phyloP scores from a whole-genome alignment of 2,329 filamentous ascomycete genomes.

The Aspergillus sp. region DNA sequence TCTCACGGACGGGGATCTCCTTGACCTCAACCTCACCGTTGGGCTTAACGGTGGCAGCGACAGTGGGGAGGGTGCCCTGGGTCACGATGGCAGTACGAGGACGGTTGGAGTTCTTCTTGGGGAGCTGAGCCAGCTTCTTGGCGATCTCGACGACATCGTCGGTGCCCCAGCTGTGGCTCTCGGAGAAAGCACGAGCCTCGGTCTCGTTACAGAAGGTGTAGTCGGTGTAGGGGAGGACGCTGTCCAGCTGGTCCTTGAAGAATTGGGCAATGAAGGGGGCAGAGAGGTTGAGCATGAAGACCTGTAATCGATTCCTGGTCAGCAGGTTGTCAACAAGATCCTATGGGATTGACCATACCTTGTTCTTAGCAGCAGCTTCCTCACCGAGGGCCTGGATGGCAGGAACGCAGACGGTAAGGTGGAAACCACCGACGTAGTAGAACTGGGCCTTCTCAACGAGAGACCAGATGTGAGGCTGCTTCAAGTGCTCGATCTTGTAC shows the following conservation, averaged over 20 bases:
- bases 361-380: slow-evolving; percentile 85
- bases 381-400: slow-evolving; percentile 88
- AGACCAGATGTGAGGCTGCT: slow-evolving; percentile 87
- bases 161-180: slow-evolving; percentile 72
- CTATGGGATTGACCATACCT: slow-evolving; percentile 52
- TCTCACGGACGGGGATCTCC: slow-evolving; percentile 78
- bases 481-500: slow-evolving; percentile 92
- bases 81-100: slow-evolving; percentile 89
- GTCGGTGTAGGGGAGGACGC: slow-evolving; percentile 87
- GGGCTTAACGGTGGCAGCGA: slow-evolving; percentile 74
- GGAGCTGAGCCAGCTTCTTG: slow-evolving; percentile 79
- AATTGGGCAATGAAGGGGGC: slow-evolving; percentile 96
- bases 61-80: slow-evolving; percentile 87
- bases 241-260: slow-evolving; percentile 95
- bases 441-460: slow-evolving; percentile 84
- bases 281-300: slow-evolving; percentile 86
- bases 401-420: slow-evolving; percentile 92
- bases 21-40: slow-evolving; percentile 66
- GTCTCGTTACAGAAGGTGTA: slow-evolving; percentile 97
- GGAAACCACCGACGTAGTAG: slow-evolving; percentile 95
- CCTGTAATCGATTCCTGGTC: slow-evolving; percentile 37
- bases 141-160: slow-evolving; percentile 83
- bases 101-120: slow-evolving; percentile 86
- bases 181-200: slow-evolving; percentile 84
- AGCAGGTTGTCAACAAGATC: slow-evolving; percentile 7